phyloP scores from a whole-genome alignment of 73 alveolate species.

The Symbiodinium natans region DNA sequence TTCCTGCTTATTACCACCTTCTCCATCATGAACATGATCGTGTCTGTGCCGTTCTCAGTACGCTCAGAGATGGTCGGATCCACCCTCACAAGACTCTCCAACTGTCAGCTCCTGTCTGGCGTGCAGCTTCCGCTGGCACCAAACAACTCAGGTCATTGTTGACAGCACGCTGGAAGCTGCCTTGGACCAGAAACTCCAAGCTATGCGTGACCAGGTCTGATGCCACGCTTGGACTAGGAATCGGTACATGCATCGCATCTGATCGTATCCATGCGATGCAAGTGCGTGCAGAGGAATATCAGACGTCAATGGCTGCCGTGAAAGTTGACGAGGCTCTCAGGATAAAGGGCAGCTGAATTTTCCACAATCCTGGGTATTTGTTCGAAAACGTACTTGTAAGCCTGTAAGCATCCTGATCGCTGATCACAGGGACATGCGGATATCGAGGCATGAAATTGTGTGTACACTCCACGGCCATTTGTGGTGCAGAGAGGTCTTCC shows the following conservation, averaged over 20 bases:
- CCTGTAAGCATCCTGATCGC: background rate
- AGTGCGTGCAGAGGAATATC: constrained; percentile 14
- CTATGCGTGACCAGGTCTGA: constrained; percentile 39
- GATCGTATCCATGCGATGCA: background rate
- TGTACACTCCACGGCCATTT: no score
- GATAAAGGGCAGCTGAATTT: background rate
- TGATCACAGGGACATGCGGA: no score
- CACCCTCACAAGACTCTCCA: background rate
- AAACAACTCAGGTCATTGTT: constrained; percentile 87
- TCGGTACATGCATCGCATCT: no score
- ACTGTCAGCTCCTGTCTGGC: no score
- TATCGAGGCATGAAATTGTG: no score
- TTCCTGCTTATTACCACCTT: constrained; percentile 88
- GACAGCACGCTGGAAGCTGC: constrained; percentile 90
- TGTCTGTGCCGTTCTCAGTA: background rate
- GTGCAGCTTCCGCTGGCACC: no score
- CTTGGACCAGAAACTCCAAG: constrained; percentile 73
- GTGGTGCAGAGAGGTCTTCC: no score
- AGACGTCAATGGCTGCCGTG: constrained; percentile 20
- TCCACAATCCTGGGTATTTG: no score
- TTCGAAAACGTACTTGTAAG: background rate
- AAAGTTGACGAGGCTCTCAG: constrained; percentile 62
- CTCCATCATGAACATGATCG: constrained; percentile 85
- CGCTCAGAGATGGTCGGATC: background rate
- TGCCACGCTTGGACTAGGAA: background rate